Conservation (phyloP, 441 rosid genomes). For the Populus hybrid region DNA sequence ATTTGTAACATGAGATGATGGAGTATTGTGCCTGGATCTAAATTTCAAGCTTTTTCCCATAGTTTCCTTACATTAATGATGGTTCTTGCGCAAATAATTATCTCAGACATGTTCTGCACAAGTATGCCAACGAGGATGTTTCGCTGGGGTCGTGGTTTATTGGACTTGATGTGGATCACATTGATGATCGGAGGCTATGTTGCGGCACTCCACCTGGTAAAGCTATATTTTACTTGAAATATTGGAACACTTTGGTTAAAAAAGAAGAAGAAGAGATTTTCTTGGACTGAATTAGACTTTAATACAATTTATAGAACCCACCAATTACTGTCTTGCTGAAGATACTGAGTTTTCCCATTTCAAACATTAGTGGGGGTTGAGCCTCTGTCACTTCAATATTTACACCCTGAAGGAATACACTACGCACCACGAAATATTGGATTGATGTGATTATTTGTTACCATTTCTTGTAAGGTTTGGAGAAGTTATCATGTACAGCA, state of each 20-base stretch:
- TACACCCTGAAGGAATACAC: slow-evolving; percentile 19
- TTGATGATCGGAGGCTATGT: slow-evolving; percentile 89
- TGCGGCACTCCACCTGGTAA: slow-evolving; percentile 98
- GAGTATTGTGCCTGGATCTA: slow-evolving; percentile 8
- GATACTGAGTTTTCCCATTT: slow-evolving; percentile 17
- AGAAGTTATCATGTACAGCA: slow-evolving; percentile 10
- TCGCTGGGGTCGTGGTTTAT: slow-evolving; percentile 97
- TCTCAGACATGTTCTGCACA: slow-evolving; percentile 91
- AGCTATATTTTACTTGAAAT: slow-evolving; percentile 9
- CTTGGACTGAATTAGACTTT: neutral
- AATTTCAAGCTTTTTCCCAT: slow-evolving; percentile 1
- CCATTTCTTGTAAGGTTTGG: slow-evolving; percentile 9
- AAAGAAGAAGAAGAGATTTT: neutral
- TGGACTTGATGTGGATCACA: slow-evolving; percentile 84
- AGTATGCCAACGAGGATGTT: slow-evolving; percentile 97
- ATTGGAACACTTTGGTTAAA: neutral
- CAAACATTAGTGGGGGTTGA: slow-evolving; percentile 14
- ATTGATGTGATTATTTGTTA: slow-evolving; percentile 8
- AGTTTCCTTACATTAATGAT: slow-evolving; percentile 8
- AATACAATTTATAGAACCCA: neutral
- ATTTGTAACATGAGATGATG: slow-evolving; percentile 7
- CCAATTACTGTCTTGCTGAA: slow-evolving; percentile 6
- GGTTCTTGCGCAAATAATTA: slow-evolving; percentile 13
- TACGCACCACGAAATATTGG: slow-evolving; percentile 19
- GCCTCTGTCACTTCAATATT: slow-evolving; percentile 24